Evolutionary conservation across 2,329 filamentous ascomycete species (phyloP), one percentile per base, ranked within the genome.

Genomic region (Parafenestella ontariensis): DNA sequence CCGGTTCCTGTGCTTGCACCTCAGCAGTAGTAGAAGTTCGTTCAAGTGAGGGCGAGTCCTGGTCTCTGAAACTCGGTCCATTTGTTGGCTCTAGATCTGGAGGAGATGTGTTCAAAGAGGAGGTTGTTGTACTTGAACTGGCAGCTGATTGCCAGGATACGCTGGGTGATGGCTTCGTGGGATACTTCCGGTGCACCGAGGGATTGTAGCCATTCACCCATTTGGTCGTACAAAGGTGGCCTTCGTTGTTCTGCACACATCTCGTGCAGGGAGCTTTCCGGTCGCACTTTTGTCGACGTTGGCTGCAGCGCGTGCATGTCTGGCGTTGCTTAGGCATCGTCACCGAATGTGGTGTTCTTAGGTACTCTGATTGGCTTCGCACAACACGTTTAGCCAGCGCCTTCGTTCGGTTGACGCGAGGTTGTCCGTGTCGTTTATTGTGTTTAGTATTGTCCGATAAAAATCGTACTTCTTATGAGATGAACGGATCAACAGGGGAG

Each of bases 121-220:
- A 59, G 2, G 51, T 33, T 18, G 49, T 54, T 5, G 57, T 54
- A 42, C 53, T 62, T 37, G 41, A 46, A 20, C 54, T 51, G 34
- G 49, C 45, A 40, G 48, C 9, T 17, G 47, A 46, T 5, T 51
- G 50, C 24, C 24, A 51, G 28, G 50, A 48, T 21, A 39, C 31
- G 3, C 45, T 15, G 24, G 40, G 17, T 23, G 55, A 51, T 29
- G 40, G 24, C 21, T 61, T 54, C 10, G 50, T 56, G 2, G 65
- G 62, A 33, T 69, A 73, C 47, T 68, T 71, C 26, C 70, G 61
- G 47, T 74, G 71, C 15, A 74, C 54, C 15, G 58, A 53, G 15
- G 70, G 68, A 48, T 74, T 65, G 56, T 73, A 74, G 9, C 70
- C 71, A 40, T 70, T 58, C 8, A 59, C 54, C 71, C 71, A 74